Evolutionary conservation across 2,329 filamentous ascomycete species (phyloP).

Genomic region (Neocucurbitaria cava): DNA sequence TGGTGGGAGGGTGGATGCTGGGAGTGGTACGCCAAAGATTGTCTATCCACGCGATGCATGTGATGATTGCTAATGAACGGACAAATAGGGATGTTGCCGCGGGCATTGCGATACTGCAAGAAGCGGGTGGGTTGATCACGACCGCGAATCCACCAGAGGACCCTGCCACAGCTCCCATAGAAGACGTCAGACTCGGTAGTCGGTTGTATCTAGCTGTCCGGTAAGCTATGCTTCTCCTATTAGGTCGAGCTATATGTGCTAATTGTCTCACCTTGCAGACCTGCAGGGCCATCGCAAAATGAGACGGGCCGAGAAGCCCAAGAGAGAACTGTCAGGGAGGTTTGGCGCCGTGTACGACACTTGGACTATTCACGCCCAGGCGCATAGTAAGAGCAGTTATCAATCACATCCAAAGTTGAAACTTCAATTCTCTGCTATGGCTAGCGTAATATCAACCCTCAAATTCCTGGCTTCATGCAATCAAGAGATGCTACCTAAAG

Average conservation of each 20-base stretch:
- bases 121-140: conserved; percentile 77
- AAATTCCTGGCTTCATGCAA: too few species aligned
- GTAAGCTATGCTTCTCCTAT: conserved; percentile 43
- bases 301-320: conserved; percentile 73
- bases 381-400: conserved; percentile 30
- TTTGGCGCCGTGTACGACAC: conserved; percentile 72
- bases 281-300: conserved; percentile 65
- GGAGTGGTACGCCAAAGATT: conserved; percentile 75
- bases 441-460: too few species aligned
- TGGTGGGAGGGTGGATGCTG: conserved; percentile 86
- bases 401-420: too few species aligned
- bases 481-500: too few species aligned
- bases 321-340: conserved; percentile 73
- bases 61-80: conserved; percentile 23
- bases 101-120: conserved; percentile 73
- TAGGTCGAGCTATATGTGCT: background rate
- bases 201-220: conserved; percentile 74
- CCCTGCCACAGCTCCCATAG: conserved; percentile 62
- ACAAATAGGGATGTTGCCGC: conserved; percentile 72
- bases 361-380: conserved; percentile 74
- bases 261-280: conserved; percentile 51
- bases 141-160: conserved; percentile 74
- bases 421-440: too few species aligned
- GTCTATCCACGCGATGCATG: too few species aligned
- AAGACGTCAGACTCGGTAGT: conserved; percentile 68